Evolutionary conservation across 208 protist genomes (phyloP).

Genomic region (Trypanosoma cruzi): DNA sequence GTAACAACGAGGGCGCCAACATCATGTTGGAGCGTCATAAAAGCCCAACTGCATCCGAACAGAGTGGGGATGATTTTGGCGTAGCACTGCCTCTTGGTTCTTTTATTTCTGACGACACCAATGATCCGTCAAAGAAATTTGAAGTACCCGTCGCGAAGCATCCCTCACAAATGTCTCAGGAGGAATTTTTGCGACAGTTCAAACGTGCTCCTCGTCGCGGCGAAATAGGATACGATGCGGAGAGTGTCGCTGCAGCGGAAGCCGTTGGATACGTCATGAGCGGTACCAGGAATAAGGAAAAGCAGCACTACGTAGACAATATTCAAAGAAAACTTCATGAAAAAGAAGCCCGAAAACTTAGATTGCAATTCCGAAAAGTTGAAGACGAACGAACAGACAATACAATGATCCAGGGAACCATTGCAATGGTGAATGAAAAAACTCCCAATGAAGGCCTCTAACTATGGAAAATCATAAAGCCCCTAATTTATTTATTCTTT

Average conservation of each 20-base stretch:
- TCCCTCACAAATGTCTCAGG: conserved; percentile 88
- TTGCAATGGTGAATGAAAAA: conserved; percentile 45
- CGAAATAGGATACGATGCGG: conserved; percentile 83
- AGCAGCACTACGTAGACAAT: conserved; percentile 83
- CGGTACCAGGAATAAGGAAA: conserved; percentile 81
- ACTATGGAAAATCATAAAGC: neutral
- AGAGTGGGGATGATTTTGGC: conserved; percentile 55
- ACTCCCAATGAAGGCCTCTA: neutral
- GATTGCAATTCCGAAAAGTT: conserved; percentile 87
- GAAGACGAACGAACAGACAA: conserved; percentile 85
- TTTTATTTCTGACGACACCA: neutral
- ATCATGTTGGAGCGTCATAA: neutral
- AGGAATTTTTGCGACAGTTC: conserved; percentile 88
- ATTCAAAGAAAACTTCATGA: conserved; percentile 92
- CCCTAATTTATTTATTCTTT: conserved; percentile 1
- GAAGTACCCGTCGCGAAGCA: conserved; percentile 50
- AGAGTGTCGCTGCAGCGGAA: conserved; percentile 78
- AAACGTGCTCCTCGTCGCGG: conserved; percentile 86
- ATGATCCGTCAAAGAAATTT: neutral
- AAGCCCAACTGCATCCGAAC: neutral
- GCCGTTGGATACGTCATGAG: conserved; percentile 92
- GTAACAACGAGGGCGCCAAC: neutral
- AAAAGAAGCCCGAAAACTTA: conserved; percentile 84
- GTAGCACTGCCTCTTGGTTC: conserved; percentile 22
- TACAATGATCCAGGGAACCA: conserved; percentile 57